Conservation (phyloP, 2,329 filamentous ascomycete genomes). For the Fusarium sp. region DNA sequence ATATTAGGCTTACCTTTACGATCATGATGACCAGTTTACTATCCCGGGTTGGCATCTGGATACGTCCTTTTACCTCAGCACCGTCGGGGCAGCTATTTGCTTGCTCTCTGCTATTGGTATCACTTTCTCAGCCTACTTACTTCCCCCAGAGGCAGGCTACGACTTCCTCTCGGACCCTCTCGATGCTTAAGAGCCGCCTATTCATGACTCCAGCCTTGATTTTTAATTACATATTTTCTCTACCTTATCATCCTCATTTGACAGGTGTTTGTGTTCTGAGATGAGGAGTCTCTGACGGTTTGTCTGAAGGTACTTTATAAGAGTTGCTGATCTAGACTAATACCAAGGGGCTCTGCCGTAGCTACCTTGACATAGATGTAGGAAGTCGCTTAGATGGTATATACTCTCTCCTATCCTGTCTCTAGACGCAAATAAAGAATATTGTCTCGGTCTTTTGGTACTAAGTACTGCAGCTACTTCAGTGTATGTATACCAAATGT, state of each 20-base stretch:
- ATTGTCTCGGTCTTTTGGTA: not conserved
- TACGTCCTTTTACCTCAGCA: constrained; percentile 80
- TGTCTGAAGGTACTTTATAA: not conserved
- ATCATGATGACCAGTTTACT: constrained; percentile 85
- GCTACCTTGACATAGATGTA: constrained; percentile 10
- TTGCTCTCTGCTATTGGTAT: constrained; percentile 69
- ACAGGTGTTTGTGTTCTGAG: constrained; percentile 13
- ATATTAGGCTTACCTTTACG: constrained; percentile 80
- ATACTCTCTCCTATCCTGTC: not conserved
- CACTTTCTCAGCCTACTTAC: constrained; percentile 72
- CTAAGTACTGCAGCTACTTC: not conserved
- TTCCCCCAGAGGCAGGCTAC: constrained; percentile 88
- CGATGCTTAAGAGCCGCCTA: constrained; percentile 59
- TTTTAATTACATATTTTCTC: constrained; percentile 1
- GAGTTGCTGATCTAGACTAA: constrained; percentile 19
- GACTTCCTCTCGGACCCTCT: constrained; percentile 70
- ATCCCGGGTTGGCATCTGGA: constrained; percentile 84
- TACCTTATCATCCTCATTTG: not conserved
- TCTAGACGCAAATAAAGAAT: not conserved
- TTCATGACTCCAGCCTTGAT: not conserved
- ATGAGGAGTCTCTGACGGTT: not conserved
- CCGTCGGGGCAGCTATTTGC: constrained; percentile 66
- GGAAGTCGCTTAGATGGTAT: constrained; percentile 11
- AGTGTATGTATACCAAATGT: not conserved
- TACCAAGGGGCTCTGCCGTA: constrained; percentile 19